phyloP scores from a whole-genome alignment of 192 early-diverging fungal genomes.

The Backusella macrospora region DNA sequence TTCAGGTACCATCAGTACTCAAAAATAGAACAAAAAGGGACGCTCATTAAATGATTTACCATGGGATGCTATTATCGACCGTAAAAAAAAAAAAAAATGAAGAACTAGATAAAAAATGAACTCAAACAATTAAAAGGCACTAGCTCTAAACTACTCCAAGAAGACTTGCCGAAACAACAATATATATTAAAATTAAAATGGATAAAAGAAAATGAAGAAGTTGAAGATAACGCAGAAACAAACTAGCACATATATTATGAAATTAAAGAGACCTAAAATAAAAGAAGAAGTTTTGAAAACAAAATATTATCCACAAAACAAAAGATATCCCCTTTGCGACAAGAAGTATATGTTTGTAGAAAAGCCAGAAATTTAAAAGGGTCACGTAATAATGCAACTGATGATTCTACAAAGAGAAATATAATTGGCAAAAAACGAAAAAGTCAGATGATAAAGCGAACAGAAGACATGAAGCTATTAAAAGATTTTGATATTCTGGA shows the following conservation, averaged over 20 bases:
- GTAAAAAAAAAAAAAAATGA: background rate
- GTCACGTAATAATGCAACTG: background rate
- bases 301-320: no score
- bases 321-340: no score
- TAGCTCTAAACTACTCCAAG: background rate
- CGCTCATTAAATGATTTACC: background rate
- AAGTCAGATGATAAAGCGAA: background rate
- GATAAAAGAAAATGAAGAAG: no score
- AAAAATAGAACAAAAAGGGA: background rate
- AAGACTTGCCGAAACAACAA: background rate
- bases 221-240: no score
- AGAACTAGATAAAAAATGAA: background rate
- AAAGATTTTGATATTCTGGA: background rate
- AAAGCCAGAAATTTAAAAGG: background rate
- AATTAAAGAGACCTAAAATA: no score
- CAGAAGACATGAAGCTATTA: no score
- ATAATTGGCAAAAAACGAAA: background rate
- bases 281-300: no score
- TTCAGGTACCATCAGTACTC: no score
- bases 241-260: no score
- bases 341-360: no score
- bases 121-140: background rate
- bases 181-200: no score
- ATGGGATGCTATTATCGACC: background rate
- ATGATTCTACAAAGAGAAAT: no score